phyloP scores from a whole-genome alignment of 768 basidiomycete species.

The Steccherinum ochraceum region DNA sequence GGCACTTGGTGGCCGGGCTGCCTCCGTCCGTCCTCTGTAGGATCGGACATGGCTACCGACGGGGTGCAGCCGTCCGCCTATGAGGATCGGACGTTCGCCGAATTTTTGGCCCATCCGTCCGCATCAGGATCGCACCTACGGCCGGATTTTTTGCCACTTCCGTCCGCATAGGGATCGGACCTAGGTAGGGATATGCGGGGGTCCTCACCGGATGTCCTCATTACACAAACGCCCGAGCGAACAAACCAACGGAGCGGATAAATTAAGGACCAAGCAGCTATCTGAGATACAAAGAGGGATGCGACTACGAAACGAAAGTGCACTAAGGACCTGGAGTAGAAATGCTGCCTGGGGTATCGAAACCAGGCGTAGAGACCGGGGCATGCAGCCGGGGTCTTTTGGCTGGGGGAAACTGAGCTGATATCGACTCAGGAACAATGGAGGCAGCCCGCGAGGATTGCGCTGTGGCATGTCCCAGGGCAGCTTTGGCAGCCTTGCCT shows the following conservation, averaged over 20 bases:
- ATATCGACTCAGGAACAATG: slow-evolving; percentile 13
- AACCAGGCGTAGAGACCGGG: not conserved
- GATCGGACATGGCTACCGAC: too few relatives aligned
- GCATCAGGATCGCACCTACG: too few relatives aligned
- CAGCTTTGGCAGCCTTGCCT: slow-evolving; percentile 2
- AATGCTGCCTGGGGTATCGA: not conserved
- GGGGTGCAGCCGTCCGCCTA: too few relatives aligned
- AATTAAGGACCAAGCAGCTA: not conserved
- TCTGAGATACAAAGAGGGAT: not conserved
- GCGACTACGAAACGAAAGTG: not conserved
- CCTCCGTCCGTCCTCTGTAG: too few relatives aligned
- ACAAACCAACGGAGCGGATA: not conserved
- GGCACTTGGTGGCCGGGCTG: too few relatives aligned
- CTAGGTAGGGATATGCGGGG: too few relatives aligned
- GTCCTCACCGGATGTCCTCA: too few relatives aligned
- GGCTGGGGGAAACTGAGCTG: slow-evolving; percentile 9
- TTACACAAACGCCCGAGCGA: not conserved
- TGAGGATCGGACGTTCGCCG: too few relatives aligned
- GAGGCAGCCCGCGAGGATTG: slow-evolving; percentile 21
- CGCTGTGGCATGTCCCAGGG: slow-evolving; percentile 3
- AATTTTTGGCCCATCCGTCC: too few relatives aligned
- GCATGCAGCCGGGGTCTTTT: slow-evolving; percentile 12
- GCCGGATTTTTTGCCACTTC: too few relatives aligned
- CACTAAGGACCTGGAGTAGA: not conserved
- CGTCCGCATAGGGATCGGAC: too few relatives aligned